A percentile compares a stretch with the other conserved stretches of the same genome.
Conservation (phyloP, 306 rosid species). For the Luffa acutangula region DNA sequence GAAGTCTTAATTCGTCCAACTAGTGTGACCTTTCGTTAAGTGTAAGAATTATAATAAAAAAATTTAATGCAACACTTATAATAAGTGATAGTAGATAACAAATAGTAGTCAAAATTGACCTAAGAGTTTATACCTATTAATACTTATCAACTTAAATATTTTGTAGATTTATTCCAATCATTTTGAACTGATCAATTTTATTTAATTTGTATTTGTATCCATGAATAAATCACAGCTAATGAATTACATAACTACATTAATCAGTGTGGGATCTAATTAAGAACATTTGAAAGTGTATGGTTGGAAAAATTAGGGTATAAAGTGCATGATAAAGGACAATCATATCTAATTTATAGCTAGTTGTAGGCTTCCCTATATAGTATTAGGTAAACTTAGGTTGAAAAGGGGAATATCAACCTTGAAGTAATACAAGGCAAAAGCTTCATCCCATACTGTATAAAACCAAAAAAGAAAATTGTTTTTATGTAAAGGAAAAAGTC, state of each 20-base stretch:
- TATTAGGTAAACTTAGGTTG: background rate
- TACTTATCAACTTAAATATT: background rate
- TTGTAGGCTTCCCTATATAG: background rate
- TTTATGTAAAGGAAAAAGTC: background rate
- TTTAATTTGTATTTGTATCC: background rate
- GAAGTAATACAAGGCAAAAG: background rate
- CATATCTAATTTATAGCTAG: background rate
- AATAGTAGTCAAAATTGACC: background rate
- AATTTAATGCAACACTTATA: background rate
- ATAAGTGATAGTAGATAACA: background rate
- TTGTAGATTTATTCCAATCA: background rate
- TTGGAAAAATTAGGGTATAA: too few species aligned
- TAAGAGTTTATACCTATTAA: background rate
- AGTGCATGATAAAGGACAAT: background rate
- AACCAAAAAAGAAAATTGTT: too few species aligned
- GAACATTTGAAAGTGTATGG: too few species aligned
- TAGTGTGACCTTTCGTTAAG: background rate
- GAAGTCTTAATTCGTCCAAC: background rate
- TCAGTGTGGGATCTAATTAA: background rate
- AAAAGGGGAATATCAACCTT: background rate
- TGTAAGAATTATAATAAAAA: background rate
- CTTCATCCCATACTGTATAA: background rate
- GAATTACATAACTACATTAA: background rate
- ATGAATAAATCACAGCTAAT: background rate
- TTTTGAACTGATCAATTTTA: background rate